Evolutionary conservation across 202 grass and related monocot species (phyloP).

Genomic region (Alloteropsis angusta): DNA sequence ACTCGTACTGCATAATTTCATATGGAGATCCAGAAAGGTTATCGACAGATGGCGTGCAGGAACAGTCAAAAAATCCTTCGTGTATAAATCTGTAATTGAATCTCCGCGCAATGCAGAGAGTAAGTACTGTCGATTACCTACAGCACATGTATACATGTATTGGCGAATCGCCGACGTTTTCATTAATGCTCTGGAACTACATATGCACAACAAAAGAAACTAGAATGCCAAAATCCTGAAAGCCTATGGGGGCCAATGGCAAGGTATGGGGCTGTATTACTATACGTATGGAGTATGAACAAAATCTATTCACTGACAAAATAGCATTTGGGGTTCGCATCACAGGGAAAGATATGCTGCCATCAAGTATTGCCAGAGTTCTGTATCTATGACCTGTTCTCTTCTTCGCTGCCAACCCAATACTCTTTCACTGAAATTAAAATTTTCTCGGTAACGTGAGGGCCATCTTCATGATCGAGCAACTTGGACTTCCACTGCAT

Average conservation of each 20-base stretch:
- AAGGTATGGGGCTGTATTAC: not conserved
- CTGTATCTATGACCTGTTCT: constrained; percentile 36
- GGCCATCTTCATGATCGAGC: constrained; percentile 83
- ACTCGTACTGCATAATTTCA: too few relatives aligned
- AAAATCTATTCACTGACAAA: constrained; percentile 22
- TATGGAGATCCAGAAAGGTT: not conserved
- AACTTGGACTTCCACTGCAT: constrained; percentile 88
- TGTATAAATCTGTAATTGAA: not conserved
- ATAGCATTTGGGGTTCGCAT: constrained; percentile 12
- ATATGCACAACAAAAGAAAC: constrained; percentile 24
- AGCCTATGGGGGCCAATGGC: not conserved
- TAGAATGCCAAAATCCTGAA: not conserved
- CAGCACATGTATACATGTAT: not conserved
- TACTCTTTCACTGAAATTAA: constrained; percentile 71
- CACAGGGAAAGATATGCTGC: not conserved
- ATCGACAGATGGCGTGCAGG: not conserved
- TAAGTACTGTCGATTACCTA: not conserved
- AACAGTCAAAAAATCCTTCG: not conserved
- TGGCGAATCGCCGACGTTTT: not conserved
- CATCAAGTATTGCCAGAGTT: not conserved
- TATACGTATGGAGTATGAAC: constrained; percentile 29
- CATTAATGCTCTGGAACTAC: not conserved
- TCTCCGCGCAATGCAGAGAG: not conserved
- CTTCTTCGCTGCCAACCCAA: constrained; percentile 48
- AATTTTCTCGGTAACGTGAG: constrained; percentile 57